Evolutionary conservation across 305 asterid genomes (phyloP).

Genomic region (Fraxinus platypoda): DNA sequence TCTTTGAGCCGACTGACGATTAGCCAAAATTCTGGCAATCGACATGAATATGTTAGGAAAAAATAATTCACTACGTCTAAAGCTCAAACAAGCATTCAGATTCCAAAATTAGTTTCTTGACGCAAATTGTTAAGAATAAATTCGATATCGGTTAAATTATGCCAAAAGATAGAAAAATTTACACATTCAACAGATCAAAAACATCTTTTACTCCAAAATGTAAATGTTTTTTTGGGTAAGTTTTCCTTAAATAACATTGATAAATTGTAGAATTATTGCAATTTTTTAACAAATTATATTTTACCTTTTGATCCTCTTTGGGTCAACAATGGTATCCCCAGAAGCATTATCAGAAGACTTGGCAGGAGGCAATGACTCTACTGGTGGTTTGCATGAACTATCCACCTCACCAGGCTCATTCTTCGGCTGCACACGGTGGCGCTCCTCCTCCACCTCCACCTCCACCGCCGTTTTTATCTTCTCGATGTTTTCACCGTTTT

Average conservation of each 20-base stretch:
- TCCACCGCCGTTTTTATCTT: neutral
- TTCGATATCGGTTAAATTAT: neutral
- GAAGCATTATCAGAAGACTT: slow-evolving; percentile 27
- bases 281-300: neutral
- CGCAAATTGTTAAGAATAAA: neutral
- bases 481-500: slow-evolving; percentile 44
- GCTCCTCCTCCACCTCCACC: slow-evolving; percentile 3
- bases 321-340: slow-evolving; percentile 49
- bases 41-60: neutral
- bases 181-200: neutral
- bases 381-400: slow-evolving; percentile 24
- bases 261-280: neutral
- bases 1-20: slow-evolving; percentile 92
- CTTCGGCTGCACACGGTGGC: slow-evolving; percentile 42
- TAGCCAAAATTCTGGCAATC: slow-evolving; percentile 68
- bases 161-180: neutral
- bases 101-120: neutral
- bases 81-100: neutral
- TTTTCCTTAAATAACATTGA: neutral
- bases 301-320: slow-evolving; percentile 87
- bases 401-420: slow-evolving; percentile 61
- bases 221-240: neutral
- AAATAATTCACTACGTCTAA: neutral
- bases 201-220: neutral
- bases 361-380: slow-evolving; percentile 6